Evolutionary conservation across 2,329 filamentous ascomycete species (phyloP).

Genomic region (Claviceps digitariae): DNA sequence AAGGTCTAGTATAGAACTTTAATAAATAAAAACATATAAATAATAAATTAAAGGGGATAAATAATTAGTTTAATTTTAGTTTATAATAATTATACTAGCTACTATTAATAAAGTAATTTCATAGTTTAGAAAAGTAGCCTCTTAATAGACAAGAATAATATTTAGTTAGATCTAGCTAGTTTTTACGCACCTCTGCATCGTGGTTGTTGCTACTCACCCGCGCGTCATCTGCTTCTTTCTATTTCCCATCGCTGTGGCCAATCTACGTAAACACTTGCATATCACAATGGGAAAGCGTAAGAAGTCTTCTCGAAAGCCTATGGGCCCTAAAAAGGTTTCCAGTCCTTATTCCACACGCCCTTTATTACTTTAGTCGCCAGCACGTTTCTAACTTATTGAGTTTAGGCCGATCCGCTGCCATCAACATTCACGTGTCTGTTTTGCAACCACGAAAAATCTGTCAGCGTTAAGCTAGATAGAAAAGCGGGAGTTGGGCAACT

Average conservation of each 20-base stretch:
- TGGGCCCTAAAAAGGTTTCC: slow-evolving; percentile 67
- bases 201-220: no score
- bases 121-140: no score
- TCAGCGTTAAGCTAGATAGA: slow-evolving; percentile 85
- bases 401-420: slow-evolving; percentile 54
- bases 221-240: neutral
- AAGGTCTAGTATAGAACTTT: no score
- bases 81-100: no score
- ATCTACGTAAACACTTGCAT: neutral
- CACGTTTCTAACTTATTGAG: neutral
- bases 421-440: slow-evolving; percentile 94
- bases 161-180: no score
- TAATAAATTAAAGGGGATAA: no score
- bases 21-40: no score
- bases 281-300: slow-evolving; percentile 75
- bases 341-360: neutral
- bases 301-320: slow-evolving; percentile 73
- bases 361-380: neutral
- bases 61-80: no score
- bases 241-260: neutral
- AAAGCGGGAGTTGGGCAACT: slow-evolving; percentile 77
- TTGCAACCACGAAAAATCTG: slow-evolving; percentile 93
- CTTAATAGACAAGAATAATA: no score
- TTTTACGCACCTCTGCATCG: neutral
- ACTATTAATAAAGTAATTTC: no score